Evolutionary conservation across 2,329 filamentous ascomycete species (phyloP), one percentile per base, ranked within the genome.

Genomic region (Colletotrichum eremochloae): DNA sequence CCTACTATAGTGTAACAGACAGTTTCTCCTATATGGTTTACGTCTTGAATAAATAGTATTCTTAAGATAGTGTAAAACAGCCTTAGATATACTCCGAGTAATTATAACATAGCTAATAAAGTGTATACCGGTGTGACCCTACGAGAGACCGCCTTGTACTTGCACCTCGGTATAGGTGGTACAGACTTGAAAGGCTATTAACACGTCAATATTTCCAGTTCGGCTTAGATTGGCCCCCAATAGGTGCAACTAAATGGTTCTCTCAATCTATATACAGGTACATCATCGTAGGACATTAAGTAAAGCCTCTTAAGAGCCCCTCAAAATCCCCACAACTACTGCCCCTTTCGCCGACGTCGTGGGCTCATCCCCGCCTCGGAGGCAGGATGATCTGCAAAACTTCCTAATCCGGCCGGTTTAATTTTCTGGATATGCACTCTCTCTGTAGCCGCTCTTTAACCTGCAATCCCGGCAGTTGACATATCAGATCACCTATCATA

Each of bases 331-430:
- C 46, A 46, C 46, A 62, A 55, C 65, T 67, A 55, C 65, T 57
- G 65, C 63, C 18, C n/a, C 24, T n/a, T 31, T 46, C 68, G 65
- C 68, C 68, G 40, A 48, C 48, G 40, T 29, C 44, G 12, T n/a
- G 62, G 20, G 46, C 9, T 7, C 31, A 5, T 38, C 29, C 44
- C 24, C 29, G 44, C 36, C 24, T 33, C 50, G 44, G 58, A 33
- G 24, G 12, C 9, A 68, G 36, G 40, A 50, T 64, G 11, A 36
- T 44, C 36, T 5, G n/a, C 38, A 24, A 50, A 20, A 42, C n/a
- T 42, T 58, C 36, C 20, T 14, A 50, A 18, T 42, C 20, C 50
- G 46, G 57, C 50, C 40, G 62, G 62, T 50, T 52, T 58, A 63
- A 44, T 7, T 46, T n/a, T 46, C 44, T 11, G 44, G 44, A 3